Evolutionary conservation across 192 early-diverging fungal species (phyloP), one percentile per base, ranked within the genome.

Genomic region (Spinellus fusiger): DNA sequence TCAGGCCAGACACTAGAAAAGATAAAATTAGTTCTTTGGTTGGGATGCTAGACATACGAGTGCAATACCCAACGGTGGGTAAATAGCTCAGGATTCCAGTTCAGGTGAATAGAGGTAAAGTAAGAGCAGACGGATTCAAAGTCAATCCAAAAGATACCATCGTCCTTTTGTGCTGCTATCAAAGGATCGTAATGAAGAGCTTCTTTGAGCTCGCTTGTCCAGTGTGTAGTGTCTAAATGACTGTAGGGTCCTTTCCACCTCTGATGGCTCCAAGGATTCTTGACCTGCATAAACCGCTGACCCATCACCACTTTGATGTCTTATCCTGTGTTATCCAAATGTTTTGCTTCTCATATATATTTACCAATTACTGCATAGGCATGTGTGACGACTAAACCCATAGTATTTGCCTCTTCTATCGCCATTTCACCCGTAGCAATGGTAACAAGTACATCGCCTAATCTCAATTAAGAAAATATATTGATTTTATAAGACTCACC

Each of bases 231-330:
- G 65, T 89, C 84, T 2, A 82, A 53, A 54, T 86, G 85, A 68
- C 87, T 86, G 58, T 78, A 89, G 4, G 75, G 75, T 18, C 93
- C 93, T 29, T 80, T 89, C 93, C 93, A 95, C 12, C 93, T 75
- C 76, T 86, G 77, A 61, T 87, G 85, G 76, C 88, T 91, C 94
- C 94, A 96, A 4, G 94, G 94, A 64, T 96, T 96, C 69, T 94
- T 93, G 54, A 93, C 90, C 70, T 89, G 81, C 23, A 95, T 61
- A 54, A 95, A 71, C 18, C 87, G 69, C n/a, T 74, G 47, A 1
- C 86, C 89, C 20, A 69, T 59, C 5, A 83, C 77, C 49, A 88
- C 80, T 47, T 77, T 73, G 22, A 84, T 71, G 49, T 89, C 84
- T 66, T 49, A 0, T 44, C 33, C 31, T 34, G 16, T 32, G 49